Conservation (phyloP, 1,284 basidiomycete species). For the Quambalaria eucalypti region DNA sequence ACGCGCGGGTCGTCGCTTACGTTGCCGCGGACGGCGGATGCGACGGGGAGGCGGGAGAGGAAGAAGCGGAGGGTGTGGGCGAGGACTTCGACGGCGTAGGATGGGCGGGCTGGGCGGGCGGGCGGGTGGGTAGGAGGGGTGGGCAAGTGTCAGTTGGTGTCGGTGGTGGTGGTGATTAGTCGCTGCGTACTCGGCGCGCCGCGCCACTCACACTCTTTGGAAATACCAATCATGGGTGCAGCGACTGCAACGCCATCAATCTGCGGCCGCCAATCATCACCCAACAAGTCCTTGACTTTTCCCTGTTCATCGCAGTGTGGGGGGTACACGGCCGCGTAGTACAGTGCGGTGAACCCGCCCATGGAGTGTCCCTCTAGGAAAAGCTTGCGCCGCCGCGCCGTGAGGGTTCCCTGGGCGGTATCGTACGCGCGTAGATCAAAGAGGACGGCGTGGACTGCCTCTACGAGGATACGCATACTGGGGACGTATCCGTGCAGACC, state of each 20-base stretch:
- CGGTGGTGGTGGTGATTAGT: too few species aligned
- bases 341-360: conserved; percentile 49
- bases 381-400: conserved; percentile 21
- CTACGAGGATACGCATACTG: conserved; percentile 47
- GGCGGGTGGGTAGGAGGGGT: conserved; percentile 32
- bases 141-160: too few species aligned
- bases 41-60: conserved; percentile 50
- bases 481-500: conserved; percentile 51
- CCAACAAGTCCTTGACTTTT: background rate
- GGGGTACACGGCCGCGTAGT: conserved; percentile 41
- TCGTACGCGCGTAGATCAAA: conserved; percentile 46
- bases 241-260: conserved; percentile 48
- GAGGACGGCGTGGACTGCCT: conserved; percentile 51
- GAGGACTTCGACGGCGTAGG: conserved; percentile 44
- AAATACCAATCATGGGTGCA: conserved; percentile 51
- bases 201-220: conserved; percentile 14
- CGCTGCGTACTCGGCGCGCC: background rate
- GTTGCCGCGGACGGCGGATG: conserved; percentile 50
- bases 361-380: conserved; percentile 48
- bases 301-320: conserved; percentile 8
- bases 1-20: conserved; percentile 53
- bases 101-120: conserved; percentile 47
- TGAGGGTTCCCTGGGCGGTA: background rate
- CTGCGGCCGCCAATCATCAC: conserved; percentile 13
- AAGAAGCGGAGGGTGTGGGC: conserved; percentile 47